Base-by-base conservation (phyloP, 495 filamentous ascomycete species). In the Gamarada debralockiae region DNA sequence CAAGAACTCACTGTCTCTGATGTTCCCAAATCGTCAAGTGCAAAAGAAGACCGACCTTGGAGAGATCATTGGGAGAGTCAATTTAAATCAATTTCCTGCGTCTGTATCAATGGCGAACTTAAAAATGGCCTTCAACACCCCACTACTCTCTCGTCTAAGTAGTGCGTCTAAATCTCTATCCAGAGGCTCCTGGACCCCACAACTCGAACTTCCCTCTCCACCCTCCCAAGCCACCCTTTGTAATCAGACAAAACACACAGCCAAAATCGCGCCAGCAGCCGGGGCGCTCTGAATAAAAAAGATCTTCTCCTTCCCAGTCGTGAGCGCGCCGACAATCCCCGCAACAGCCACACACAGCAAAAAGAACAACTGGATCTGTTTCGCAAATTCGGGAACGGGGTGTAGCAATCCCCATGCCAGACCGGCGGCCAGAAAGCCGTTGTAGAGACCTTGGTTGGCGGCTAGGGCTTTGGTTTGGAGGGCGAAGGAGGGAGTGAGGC, bases 391-490 rank as follows among this genome's bases (percentile, higher is more conserved):
- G 8, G 53, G 39, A n/a, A 57, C 59, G 15, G 65, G 63, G 37
- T 67, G 63, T 1, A 53, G 8, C 12, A 65, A 14, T 2, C 63
- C 59, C 67, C 67, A 69, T 9, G 48, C 23, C 1, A 69, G 55
- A 3, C 67, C 67, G 1, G 65, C 61, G 12, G 67, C 65, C 15
- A 69, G 55, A 44, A 69, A 69, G 18, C 67, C 67, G 52, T 69
- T 69, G 47, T 69, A 69, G 5, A 69, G 52, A 15, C 67, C 67
- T 58, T 69, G 67, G 50, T 67, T 69, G 6, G 56, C 56, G 27
- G 65, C 67, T 13, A 69, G 59, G 7, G 43, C 37, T 29, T 59
- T 53, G 1, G 63, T 67, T 42, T 64, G 24, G 3, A 50, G 46
- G 22, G 67, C 65, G 39, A 63, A 67, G 2, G 63, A 57, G 18